Percentiles rank a stretch among this genome's conserved stretches.
phyloP scores from a whole-genome alignment of 371 early-diverging fungal species.

The Umbelopsis sp. region DNA sequence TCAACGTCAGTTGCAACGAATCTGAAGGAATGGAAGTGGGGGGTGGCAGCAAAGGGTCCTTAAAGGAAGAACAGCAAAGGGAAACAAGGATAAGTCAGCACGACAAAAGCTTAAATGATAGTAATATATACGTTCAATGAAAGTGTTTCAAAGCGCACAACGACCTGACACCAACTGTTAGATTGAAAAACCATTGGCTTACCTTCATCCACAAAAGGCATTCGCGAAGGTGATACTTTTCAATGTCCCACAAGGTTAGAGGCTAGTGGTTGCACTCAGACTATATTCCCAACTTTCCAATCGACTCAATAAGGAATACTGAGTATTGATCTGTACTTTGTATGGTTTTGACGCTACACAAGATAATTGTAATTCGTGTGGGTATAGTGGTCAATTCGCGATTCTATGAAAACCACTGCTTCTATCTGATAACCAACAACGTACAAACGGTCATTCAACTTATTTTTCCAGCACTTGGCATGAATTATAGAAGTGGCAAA shows the following conservation, averaged over 20 bases:
- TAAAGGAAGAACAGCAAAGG: background rate
- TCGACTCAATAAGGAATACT: background rate
- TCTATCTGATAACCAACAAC: background rate
- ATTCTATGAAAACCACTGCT: background rate
- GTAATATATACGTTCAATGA: background rate
- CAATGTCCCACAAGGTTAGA: slow-evolving; percentile 12
- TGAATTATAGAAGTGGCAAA: too few relatives aligned
- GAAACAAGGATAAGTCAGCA: background rate
- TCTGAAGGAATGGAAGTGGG: slow-evolving; percentile 17
- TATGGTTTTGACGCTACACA: slow-evolving; percentile 5
- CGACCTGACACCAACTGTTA: background rate
- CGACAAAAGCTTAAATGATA: background rate
- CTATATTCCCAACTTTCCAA: slow-evolving; percentile 14
- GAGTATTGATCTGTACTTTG: background rate
- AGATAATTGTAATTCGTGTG: background rate
- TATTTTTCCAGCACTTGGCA: too few relatives aligned
- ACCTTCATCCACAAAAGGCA: background rate
- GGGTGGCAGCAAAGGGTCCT: background rate
- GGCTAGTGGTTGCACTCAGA: background rate
- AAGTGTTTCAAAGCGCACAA: background rate
- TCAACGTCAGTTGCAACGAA: slow-evolving; percentile 17
- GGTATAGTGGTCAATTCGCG: slow-evolving; percentile 10
- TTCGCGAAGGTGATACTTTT: background rate
- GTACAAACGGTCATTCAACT: too few relatives aligned
- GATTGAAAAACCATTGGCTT: background rate